A percentile compares a stretch with the other conserved stretches of the same genome.
phyloP scores from a whole-genome alignment of 441 rosid species.

The Corymbia calophylla region DNA sequence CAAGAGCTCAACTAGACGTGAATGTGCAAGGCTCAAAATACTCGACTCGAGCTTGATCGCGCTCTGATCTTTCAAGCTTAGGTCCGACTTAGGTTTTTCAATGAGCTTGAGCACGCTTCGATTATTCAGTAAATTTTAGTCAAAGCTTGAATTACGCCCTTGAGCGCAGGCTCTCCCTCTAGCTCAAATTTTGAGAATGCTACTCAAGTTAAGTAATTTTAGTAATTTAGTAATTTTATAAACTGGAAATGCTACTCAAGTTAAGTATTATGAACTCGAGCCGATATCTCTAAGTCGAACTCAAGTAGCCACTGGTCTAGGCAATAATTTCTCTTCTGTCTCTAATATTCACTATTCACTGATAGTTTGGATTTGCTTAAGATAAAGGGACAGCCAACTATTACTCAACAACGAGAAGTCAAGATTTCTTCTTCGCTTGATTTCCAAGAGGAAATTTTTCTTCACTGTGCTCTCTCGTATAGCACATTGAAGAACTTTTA shows the following conservation, averaged over 20 bases:
- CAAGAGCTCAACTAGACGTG: neutral
- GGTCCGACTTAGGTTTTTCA: neutral
- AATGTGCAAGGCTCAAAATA: neutral
- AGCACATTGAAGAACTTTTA: neutral
- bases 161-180: neutral
- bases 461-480: neutral
- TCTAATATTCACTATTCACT: neutral
- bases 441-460: neutral
- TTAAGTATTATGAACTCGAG: neutral
- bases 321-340: neutral
- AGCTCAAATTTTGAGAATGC: neutral
- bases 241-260: neutral
- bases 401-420: neutral
- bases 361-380: neutral
- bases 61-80: neutral
- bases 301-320: neutral
- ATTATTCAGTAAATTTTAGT: neutral
- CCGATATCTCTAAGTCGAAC: neutral
- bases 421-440: neutral
- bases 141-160: neutral
- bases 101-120: neutral
- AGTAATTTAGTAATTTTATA: neutral
- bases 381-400: neutral
- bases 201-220: neutral
- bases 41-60: neutral